Conservation (phyloP, 257 asterid genomes). For the Primulina tabacum region DNA sequence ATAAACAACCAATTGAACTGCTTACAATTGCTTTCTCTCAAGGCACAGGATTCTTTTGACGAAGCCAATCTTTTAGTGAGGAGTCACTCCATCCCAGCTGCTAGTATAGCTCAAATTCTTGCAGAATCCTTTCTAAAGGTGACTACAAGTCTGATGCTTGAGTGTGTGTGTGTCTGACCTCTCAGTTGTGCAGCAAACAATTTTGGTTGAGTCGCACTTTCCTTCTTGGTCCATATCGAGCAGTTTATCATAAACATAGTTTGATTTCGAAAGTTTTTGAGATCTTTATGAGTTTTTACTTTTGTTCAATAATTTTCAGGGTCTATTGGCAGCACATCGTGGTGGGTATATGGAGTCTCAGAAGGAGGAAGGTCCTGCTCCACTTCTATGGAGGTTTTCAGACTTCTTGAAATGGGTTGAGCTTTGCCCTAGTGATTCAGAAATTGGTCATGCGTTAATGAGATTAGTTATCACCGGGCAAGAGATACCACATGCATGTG, state of each 20-base stretch:
- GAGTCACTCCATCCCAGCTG: constrained; percentile 86
- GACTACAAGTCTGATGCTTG: constrained; percentile 18
- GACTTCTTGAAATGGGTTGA: constrained; percentile 99
- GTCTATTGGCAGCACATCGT: constrained; percentile 98
- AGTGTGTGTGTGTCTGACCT: constrained; percentile 6
- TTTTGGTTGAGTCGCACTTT: constrained; percentile 9
- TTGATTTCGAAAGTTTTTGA: constrained; percentile 8
- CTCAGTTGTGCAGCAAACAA: constrained; percentile 12
- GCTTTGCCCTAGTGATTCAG: constrained; percentile 95
- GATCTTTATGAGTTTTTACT: constrained; percentile 6
- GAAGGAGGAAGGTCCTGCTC: constrained; percentile 99
- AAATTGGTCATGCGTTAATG: constrained; percentile 95
- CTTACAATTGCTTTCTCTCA: constrained; percentile 90
- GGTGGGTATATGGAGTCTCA: constrained; percentile 99
- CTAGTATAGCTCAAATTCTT: constrained; percentile 95
- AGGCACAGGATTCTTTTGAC: constrained; percentile 95
- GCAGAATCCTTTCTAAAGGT: constrained; percentile 97
- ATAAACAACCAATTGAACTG: constrained; percentile 87
- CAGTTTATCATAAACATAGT: constrained; percentile 1
- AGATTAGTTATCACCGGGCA: constrained; percentile 96
- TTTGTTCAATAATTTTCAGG: constrained; percentile 42
- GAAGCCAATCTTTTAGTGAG: constrained; percentile 82
- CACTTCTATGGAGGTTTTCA: constrained; percentile 90
- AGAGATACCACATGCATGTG: constrained; percentile 97
- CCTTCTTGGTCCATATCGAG: constrained; percentile 15